Conservation (phyloP, 441 rosid species). For the Adansonia grandidieri region DNA sequence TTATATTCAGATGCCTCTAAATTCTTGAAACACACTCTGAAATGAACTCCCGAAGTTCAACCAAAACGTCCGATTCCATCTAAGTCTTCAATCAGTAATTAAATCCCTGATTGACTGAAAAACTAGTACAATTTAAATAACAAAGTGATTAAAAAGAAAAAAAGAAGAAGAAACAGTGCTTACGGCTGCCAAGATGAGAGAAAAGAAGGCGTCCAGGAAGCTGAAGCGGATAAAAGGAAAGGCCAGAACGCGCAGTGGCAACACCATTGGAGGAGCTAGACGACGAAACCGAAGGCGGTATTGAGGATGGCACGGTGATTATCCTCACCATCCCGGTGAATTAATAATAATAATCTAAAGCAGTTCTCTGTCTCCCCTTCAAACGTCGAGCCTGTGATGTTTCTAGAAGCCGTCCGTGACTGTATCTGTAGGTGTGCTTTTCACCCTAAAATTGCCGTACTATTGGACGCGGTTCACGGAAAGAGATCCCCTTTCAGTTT, state of each 20-base stretch:
- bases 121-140: not conserved
- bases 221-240: conserved; percentile 30
- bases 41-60: not conserved
- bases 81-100: not conserved
- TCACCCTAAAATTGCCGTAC: not conserved
- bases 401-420: not conserved
- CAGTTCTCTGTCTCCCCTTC: not conserved
- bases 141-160: not conserved
- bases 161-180: not conserved
- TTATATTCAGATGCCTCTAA: not conserved
- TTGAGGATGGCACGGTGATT: conserved; percentile 71
- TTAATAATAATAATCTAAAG: not conserved
- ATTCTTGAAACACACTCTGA: not conserved
- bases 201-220: conserved; percentile 45
- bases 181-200: conserved; percentile 46
- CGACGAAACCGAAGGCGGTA: conserved; percentile 62
- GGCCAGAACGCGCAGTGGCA: conserved; percentile 40
- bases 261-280: conserved; percentile 38
- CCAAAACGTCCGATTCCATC: not conserved
- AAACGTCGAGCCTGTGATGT: too few species aligned
- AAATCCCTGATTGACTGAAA: not conserved
- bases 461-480: not conserved
- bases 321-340: conserved; percentile 55
- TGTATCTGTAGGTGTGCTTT: not conserved
- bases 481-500: not conserved